These are phyloP conservation scores for Meira nashicola DNA, from an alignment of 1,284 basidiomycete species.

Conservation along the genomic window DNA sequence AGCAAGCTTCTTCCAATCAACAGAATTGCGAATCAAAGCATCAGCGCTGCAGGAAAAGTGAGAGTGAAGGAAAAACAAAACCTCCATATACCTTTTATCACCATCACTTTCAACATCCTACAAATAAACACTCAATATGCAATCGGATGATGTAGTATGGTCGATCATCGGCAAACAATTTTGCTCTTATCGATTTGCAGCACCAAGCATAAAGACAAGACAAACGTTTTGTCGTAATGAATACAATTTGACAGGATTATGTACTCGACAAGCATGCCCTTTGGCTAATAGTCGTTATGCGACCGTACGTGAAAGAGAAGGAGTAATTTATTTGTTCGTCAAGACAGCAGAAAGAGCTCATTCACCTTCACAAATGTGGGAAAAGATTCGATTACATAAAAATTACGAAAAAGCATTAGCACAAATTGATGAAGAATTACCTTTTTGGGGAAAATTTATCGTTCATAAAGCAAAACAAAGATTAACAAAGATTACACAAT, in stretches of 20 bases:
- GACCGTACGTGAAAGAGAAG: constrained; percentile 91
- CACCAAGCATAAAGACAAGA: constrained; percentile 30
- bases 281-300: constrained; percentile 95
- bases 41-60: neutral
- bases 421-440: constrained; percentile 72
- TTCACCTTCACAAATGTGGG: constrained; percentile 94
- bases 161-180: constrained; percentile 48
- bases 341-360: constrained; percentile 98
- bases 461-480: constrained; percentile 99
- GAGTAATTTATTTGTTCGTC: constrained; percentile 87
- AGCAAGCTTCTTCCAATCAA: neutral
- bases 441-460: constrained; percentile 96
- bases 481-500: constrained; percentile 97
- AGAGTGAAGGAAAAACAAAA: neutral
- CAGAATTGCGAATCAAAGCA: neutral
- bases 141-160: constrained; percentile 53
- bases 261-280: constrained; percentile 91
- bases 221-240: constrained; percentile 93
- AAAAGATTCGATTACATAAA: constrained; percentile 83
- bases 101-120: too few species aligned
- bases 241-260: constrained; percentile 97
- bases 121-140: constrained; percentile 20
- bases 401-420: constrained; percentile 92
- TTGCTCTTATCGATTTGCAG: constrained; percentile 52
- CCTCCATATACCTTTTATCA: neutral